phyloP scores from a whole-genome alignment of 2,329 filamentous ascomycete species.

The Alternaria triticina region DNA sequence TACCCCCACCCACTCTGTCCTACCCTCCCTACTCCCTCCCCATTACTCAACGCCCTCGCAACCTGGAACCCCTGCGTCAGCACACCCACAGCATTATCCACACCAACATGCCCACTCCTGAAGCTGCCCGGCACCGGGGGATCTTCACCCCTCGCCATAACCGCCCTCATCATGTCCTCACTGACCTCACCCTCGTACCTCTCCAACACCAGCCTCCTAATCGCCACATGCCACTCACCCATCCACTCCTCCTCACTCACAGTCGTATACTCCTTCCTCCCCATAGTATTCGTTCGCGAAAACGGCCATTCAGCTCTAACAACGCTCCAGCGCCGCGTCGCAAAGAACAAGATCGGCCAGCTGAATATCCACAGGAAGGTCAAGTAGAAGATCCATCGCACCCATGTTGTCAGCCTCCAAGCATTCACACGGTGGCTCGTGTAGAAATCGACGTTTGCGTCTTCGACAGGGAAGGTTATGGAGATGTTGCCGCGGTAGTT shows the following conservation, averaged over 20 bases:
- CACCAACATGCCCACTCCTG: slow-evolving; percentile 35
- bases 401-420: slow-evolving; percentile 69
- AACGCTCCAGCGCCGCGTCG: slow-evolving; percentile 72
- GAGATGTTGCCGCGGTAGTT: slow-evolving; percentile 69
- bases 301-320: slow-evolving; percentile 67
- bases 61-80: slow-evolving; percentile 43
- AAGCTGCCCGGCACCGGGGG: slow-evolving; percentile 41
- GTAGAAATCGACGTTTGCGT: slow-evolving; percentile 67
- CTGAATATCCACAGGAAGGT: slow-evolving; percentile 72
- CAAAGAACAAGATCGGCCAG: slow-evolving; percentile 73
- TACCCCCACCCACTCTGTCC: slow-evolving; percentile 45
- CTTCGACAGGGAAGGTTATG: slow-evolving; percentile 66
- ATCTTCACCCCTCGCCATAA: slow-evolving; percentile 53
- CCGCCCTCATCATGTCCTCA: slow-evolving; percentile 48
- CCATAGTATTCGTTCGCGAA: slow-evolving; percentile 47
- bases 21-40: slow-evolving; percentile 19
- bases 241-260: slow-evolving; percentile 64
- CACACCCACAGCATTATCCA: slow-evolving; percentile 42
- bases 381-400: slow-evolving; percentile 69
- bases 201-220: slow-evolving; percentile 65
- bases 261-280: slow-evolving; percentile 56
- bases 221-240: slow-evolving; percentile 66
- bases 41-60: slow-evolving; percentile 33
- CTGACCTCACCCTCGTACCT: slow-evolving; percentile 63
- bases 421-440: slow-evolving; percentile 67